A percentile compares a stretch with the other conserved stretches of the same genome.
Conservation (phyloP, 192 early-diverging fungal genomes). For the Rhizophagus prolifer region DNA sequence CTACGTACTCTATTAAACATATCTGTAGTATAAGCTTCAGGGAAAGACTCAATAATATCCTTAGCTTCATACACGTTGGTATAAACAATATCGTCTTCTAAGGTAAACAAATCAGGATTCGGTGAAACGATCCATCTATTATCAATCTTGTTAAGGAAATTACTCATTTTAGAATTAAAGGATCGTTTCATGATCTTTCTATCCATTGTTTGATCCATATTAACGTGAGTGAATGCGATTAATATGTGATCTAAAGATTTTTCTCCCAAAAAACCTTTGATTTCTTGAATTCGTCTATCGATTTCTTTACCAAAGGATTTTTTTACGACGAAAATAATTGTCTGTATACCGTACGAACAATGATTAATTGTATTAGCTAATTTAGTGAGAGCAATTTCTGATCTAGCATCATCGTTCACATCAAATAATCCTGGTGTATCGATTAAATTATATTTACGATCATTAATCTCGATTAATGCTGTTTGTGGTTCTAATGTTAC, state of each 20-base stretch:
- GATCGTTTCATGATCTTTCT: too few species aligned
- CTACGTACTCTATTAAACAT: neutral
- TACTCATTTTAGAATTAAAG: neutral
- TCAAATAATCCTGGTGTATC: slow-evolving; percentile 1
- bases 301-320: neutral
- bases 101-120: neutral
- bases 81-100: neutral
- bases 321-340: neutral
- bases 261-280: neutral
- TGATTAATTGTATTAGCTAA: neutral
- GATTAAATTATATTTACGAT: neutral
- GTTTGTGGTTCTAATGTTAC: neutral
- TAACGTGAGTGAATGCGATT: neutral
- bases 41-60: neutral
- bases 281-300: neutral
- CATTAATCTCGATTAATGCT: neutral
- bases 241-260: neutral
- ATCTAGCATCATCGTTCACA: neutral
- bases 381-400: neutral
- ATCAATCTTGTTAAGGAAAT: neutral
- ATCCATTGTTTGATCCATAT: neutral
- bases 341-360: slow-evolving; percentile 14
- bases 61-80: neutral
- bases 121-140: slow-evolving; percentile 10
- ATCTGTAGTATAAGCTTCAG: neutral